Base-by-base conservation (phyloP, 2,329 filamentous ascomycete genomes). In the Fusarium vanettenii region DNA sequence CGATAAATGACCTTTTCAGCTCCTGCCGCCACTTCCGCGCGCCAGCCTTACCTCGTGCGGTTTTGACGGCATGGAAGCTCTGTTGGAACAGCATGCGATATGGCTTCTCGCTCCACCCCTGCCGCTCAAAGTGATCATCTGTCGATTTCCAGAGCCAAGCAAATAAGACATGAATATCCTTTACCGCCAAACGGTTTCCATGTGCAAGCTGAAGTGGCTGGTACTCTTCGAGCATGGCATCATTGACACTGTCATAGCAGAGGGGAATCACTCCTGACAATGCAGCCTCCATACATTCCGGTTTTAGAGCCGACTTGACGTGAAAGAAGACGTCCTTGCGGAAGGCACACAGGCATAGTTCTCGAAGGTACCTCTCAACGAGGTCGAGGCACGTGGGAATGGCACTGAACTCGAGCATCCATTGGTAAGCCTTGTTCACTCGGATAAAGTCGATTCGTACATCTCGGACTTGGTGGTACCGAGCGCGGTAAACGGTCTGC, bases 251-350 rank as follows among this genome's bases (percentile, higher is more conserved):
- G 9, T 60, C n/a, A 50, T 64, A 41, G 27, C 60, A 64, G 29
- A 64, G 43, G 14, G 43, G 60, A 33, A 64, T 55, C 9, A 39
- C 45, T 31, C 60, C 60, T 55, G 22, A 52, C 18, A 55, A 41
- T 20, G 45, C 22, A 55, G 60, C 43, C 22, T 64, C 33, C 20
- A 35, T 52, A 18, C 18, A 13, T 14, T 50, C 60, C 25, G 60
- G 60, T 5, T 39, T 37, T 13, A 41, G 20, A 29, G 45, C 62
- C 31, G 50, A 64, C 20, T 41, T 64, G 20, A 33, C 22, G 29
- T 48, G 22, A 18, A 45, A 55, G 62, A 65, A 65, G 9, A 65
- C 52, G 16, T 59, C 50, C 27, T 65, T 65, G 11, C 62, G 50
- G 35, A 65, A 65, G 11, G 62, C 52, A 50, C 50, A 65, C 5